Evolutionary conservation across 805 yeast species (phyloP), one percentile per base, ranked within the genome.

Genomic region (Saccharomycopsis sp.): DNA sequence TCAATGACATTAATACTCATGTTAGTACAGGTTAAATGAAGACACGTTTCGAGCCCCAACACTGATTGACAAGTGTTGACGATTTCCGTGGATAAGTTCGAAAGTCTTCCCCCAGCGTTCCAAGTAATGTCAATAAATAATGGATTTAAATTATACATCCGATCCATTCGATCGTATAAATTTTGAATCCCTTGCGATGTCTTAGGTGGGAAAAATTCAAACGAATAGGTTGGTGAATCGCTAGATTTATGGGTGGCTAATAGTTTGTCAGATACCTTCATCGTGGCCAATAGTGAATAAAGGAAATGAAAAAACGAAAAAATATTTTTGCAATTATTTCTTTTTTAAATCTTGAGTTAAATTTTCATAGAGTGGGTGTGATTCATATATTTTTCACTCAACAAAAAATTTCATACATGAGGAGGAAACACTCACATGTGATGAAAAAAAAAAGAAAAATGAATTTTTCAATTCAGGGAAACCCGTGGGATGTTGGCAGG

Each of bases 11-110:
- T 76, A 23, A 79, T 69, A 23, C 88, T 77, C 98, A 93, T 93
- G 57, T 89, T 90, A 14, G 97, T 88, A 59, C 98, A 93, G 2
- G 98, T 93, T 64, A 93, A 71, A 63, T 93, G 98, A 96, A 93
- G 89, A 61, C 97, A 93, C 0, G 97, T 90, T 58, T 90, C 97
- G 50, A 90, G 68, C 6, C 97, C 97, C 44, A 89, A 69, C 2
- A 87, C 89, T 2, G 89, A 79, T 55, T 89, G 95, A 1, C 97
- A 77, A 2, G 95, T 87, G 54, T 87, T 76, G 4, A 93, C 94
- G 75, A 93, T 81, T 54, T 93, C 97, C 28, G 88, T 83, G 20
- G 98, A 88, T 52, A 88, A 67, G 35, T 79, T 77, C 4, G 94
- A 80, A 40, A 83, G 65, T 39, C 94, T 73, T 4, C 97, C 97